Conservation (phyloP, 108 stramenopile species). For the Asterionellopsis glacialis region DNA sequence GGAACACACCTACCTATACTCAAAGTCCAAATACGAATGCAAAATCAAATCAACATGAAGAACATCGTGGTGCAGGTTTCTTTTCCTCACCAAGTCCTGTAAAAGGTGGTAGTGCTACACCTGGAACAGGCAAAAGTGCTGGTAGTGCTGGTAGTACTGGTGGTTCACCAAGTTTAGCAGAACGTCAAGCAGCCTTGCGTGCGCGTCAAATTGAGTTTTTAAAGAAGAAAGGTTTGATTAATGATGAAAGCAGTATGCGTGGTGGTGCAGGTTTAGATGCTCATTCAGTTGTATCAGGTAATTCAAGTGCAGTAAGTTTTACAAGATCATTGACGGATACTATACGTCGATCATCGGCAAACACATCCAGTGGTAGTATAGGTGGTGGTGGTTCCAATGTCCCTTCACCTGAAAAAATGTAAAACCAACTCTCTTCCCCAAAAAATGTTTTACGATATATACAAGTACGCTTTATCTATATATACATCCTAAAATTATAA, state of each 20-base stretch:
- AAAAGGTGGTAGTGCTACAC: neutral
- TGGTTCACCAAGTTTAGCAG: constrained; percentile 26
- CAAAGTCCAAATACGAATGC: neutral
- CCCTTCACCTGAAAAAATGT: too few relatives aligned
- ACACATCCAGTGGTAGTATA: too few relatives aligned
- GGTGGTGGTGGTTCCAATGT: too few relatives aligned
- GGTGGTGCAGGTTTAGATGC: constrained; percentile 24
- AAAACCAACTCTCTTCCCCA: too few relatives aligned
- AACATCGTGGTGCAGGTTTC: neutral
- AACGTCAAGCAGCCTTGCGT: constrained; percentile 65
- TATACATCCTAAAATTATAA: too few relatives aligned
- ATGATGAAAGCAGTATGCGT: constrained; percentile 18
- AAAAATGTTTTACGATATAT: too few relatives aligned
- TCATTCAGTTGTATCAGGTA: neutral
- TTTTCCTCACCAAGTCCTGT: neutral
- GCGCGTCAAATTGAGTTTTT: constrained; percentile 68
- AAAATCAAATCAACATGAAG: neutral
- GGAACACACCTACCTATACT: too few relatives aligned
- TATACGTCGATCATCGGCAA: too few relatives aligned
- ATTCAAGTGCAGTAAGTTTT: neutral
- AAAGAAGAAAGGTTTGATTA: constrained; percentile 69
- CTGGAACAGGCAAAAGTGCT: neutral
- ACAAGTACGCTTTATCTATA: too few relatives aligned
- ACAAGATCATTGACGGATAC: neutral
- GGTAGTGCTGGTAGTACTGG: neutral